Base-by-base conservation (phyloP, 306 rosid genomes). In the Dryas octopetala region DNA sequence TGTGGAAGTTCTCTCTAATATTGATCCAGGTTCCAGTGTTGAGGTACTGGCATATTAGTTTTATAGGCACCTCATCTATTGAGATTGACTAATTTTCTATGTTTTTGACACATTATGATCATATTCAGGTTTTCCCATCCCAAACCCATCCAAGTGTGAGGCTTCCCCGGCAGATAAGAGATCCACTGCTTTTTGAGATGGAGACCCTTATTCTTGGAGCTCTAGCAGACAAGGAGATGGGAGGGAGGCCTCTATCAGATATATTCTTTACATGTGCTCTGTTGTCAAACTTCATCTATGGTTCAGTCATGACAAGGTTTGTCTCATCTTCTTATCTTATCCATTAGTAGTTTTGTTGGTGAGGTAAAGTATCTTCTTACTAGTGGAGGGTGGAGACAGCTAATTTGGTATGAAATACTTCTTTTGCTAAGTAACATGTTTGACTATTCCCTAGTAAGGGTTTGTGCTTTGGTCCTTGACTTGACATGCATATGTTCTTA, bases 141-240 rank as follows among this genome's bases (percentile, higher is more conserved):
- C 87, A 68, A 73, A 74, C 75, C 74, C 75, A 72, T 76, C 83
- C 83, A 41, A 80, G 65, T 54, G 83, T 90, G 60, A 82, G 74
- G 75, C 87, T 91, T 74, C 96, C 97, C 15, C 82, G 77, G 65
- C 93, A 86, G 80, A 68, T 90, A 77, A 86, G 93, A 61, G 93
- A 91, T 75, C 87, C 85, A 62, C 87, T 91, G 43, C 76, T 91
- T 81, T 83, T 65, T 78, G 94, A 94, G 85, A 83, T 90, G 95
- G 98, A 88, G 83, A 81, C 81, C 17, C 63, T 78, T 70, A 77
- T 91, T 83, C 87, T 85, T 82, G 91, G 86, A 77, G 78, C 81
- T 73, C 70, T 87, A 71, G 86, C 62, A 40, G 89, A 86, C 62
- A 80, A 86, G 75, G 89, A 90, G 77, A 88, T 74, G 19, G 80